Base-by-base conservation (phyloP, 2,329 filamentous ascomycete species). In the Neonectria coccinea region DNA sequence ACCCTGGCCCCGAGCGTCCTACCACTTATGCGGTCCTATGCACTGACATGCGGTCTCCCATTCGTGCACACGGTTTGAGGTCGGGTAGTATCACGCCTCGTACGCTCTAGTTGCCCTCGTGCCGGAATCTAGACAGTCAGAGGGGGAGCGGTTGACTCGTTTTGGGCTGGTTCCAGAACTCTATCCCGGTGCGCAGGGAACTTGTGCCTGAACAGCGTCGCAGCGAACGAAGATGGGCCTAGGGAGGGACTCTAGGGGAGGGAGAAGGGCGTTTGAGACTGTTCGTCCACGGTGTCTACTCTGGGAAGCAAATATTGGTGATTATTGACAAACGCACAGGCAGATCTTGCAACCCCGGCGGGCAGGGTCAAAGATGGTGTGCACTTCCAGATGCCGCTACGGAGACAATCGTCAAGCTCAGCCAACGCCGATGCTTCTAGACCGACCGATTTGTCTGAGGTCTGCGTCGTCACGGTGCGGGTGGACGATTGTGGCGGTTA, bases 161-260 rank as follows among this genome's bases (percentile, higher is more conserved):
- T 70, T 66, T 27, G 67, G 67, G 33, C 69, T 67, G 66, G 61
- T 50, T 52, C 66, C 27, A 64, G 56, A 71, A 71, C 70, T 62
- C 70, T 72, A 71, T 63, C 56, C 66, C 62, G 29, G 63, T 67
- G 59, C 56, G 57, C 57, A 66, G 27, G 56, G 66, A 27, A 59
- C 14, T n/a, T n/a, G 56, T 65, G 42, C 55, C 57, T 59, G 42
- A 18, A 27, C 29, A 61, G 58, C 45, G 59, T 61, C 36, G 59
- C 45, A 67, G 51, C 39, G 59, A 41, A 41, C 33, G n/a, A 42
- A 27, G 51, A 42, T 31, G 42, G 61, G 50, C 56, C 36, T 36
- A 12, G 44, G 58, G 58, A 57, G 64, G 59, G 61, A 57, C 31
- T 33, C 31, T 57, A 45, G 56, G 20, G 18, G 20, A 39, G 18